phyloP scores from a whole-genome alignment of 441 rosid genomes.

The Eutrema salsugineum region DNA sequence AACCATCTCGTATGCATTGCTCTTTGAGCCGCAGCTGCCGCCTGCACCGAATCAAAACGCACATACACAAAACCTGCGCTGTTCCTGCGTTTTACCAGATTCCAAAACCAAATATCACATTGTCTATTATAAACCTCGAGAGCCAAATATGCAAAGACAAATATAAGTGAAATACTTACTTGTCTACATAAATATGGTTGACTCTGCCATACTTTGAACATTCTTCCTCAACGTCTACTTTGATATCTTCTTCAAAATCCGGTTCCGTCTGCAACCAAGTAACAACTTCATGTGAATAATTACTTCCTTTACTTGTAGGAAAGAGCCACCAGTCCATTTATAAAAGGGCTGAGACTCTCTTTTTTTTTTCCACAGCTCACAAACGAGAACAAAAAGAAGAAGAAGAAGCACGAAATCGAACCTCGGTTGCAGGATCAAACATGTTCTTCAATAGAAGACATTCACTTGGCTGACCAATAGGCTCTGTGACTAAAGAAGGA shows the following conservation, averaged over 20 bases:
- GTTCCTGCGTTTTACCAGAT: slow-evolving; percentile 42
- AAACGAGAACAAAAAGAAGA: background rate
- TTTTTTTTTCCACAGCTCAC: background rate
- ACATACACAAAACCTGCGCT: slow-evolving; percentile 73
- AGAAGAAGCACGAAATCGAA: slow-evolving; percentile 28
- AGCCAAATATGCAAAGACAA: background rate
- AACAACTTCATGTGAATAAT: background rate
- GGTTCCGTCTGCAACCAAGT: slow-evolving; percentile 65
- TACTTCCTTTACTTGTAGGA: background rate
- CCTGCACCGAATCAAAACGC: slow-evolving; percentile 60
- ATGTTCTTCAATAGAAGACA: slow-evolving; percentile 83
- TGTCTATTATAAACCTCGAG: background rate
- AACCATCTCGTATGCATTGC: slow-evolving; percentile 97
- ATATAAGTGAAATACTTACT: slow-evolving; percentile 43
- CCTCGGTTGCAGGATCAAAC: slow-evolving; percentile 94
- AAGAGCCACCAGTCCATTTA: background rate
- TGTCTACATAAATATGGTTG: slow-evolving; percentile 69
- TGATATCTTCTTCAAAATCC: slow-evolving; percentile 74
- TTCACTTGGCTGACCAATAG: slow-evolving; percentile 74
- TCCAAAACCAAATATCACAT: slow-evolving; percentile 4
- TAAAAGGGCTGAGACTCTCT: background rate
- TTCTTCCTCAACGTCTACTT: slow-evolving; percentile 77
- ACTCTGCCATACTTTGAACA: slow-evolving; percentile 81
- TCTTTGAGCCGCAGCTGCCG: slow-evolving; percentile 62
- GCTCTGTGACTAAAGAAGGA: slow-evolving; percentile 48